Percentiles rank a stretch among this genome's conserved stretches.
Conservation (phyloP, 148 eudicot genomes). For the Bassia scoparia region DNA sequence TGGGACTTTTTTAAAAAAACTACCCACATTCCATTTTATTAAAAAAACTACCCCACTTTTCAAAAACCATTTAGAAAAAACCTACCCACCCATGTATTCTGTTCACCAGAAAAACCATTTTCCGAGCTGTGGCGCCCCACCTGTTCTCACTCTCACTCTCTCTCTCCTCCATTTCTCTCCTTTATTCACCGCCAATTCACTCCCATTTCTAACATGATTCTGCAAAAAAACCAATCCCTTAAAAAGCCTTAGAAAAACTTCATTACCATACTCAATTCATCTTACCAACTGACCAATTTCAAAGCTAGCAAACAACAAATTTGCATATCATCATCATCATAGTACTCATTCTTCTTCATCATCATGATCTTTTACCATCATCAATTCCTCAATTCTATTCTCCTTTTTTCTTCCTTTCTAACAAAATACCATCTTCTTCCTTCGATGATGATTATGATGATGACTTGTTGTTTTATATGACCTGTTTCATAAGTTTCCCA, state of each 20-base stretch:
- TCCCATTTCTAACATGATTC: slow-evolving; percentile 32
- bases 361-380: slow-evolving; percentile 22
- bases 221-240: slow-evolving; percentile 81
- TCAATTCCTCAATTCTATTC: slow-evolving; percentile 9
- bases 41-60: too few relatives aligned
- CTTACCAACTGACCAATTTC: slow-evolving; percentile 74
- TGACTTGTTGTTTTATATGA: slow-evolving; percentile 13
- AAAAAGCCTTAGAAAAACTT: slow-evolving; percentile 70
- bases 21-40: too few relatives aligned
- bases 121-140: too few relatives aligned
- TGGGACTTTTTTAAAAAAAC: too few relatives aligned
- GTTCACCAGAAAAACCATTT: too few relatives aligned
- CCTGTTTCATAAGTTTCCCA: slow-evolving; percentile 79
- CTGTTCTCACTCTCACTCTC: too few relatives aligned
- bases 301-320: slow-evolving; percentile 86
- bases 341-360: slow-evolving; percentile 28
- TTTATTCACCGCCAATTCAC: too few relatives aligned
- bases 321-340: slow-evolving; percentile 40
- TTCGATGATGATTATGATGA: slow-evolving; percentile 14
- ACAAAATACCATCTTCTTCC: slow-evolving; percentile 4
- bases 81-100: too few relatives aligned
- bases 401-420: slow-evolving; percentile 23
- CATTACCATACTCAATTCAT: slow-evolving; percentile 69
- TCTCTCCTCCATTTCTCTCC: too few relatives aligned
- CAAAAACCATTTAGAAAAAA: too few relatives aligned